A percentile compares a stretch with the other conserved stretches of the same genome.
Conservation (phyloP, 1,284 basidiomycete genomes). For the Boletus semigastroideus region DNA sequence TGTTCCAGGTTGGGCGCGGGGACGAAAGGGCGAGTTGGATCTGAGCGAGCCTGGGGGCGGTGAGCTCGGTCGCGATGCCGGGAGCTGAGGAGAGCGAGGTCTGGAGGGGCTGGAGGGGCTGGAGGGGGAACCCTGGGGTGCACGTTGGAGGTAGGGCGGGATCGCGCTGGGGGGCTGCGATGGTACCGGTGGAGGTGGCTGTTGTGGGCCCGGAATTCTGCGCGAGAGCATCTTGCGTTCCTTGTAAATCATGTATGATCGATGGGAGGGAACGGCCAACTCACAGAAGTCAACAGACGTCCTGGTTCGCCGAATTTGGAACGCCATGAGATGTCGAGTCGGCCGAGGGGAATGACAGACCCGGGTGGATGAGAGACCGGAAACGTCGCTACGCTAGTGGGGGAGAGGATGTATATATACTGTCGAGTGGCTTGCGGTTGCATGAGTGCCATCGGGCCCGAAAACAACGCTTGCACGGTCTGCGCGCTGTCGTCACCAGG, state of each 20-base stretch:
- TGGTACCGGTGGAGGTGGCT: constrained; percentile 22
- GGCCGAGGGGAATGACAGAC: constrained; percentile 70
- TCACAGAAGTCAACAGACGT: constrained; percentile 71
- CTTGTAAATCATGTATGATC: neutral
- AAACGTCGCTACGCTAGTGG: constrained; percentile 46
- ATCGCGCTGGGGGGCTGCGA: constrained; percentile 64
- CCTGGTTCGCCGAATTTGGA: constrained; percentile 81
- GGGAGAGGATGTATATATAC: constrained; percentile 78
- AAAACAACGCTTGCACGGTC: constrained; percentile 44
- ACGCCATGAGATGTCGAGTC: constrained; percentile 81
- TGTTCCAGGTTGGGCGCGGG: constrained; percentile 38
- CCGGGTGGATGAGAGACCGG: constrained; percentile 61
- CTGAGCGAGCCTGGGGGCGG: constrained; percentile 41
- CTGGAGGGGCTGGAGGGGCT: constrained; percentile 43
- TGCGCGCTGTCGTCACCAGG: constrained; percentile 23
- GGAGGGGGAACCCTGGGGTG: constrained; percentile 34
- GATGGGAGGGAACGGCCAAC: constrained; percentile 8
- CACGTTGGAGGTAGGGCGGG: constrained; percentile 68
- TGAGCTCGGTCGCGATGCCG: constrained; percentile 49
- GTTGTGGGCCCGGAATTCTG: constrained; percentile 55
- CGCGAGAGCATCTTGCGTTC: constrained; percentile 64
- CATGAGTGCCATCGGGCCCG: constrained; percentile 64
- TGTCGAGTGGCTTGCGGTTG: constrained; percentile 81
- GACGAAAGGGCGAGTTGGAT: constrained; percentile 55
- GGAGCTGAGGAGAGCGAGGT: constrained; percentile 50